Conservation (phyloP, 805 yeast species). For the Pichia nanzhaoensis region DNA sequence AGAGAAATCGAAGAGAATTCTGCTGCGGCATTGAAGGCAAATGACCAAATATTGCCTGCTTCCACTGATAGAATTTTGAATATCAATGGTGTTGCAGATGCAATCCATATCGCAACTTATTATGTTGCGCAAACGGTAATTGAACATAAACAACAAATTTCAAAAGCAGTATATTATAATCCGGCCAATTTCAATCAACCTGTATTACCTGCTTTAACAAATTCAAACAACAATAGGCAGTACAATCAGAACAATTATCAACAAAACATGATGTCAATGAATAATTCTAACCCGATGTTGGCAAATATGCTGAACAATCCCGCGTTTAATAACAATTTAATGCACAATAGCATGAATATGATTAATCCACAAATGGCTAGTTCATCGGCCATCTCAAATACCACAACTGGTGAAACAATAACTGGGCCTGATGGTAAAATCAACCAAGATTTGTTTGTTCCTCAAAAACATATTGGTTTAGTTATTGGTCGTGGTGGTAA, state of each 20-base stretch:
- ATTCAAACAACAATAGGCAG: neutral
- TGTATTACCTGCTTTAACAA: slow-evolving; percentile 9
- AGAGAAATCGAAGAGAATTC: slow-evolving; percentile 78
- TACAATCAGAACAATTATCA: slow-evolving; percentile 1
- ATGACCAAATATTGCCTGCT: slow-evolving; percentile 61
- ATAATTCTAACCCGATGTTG: slow-evolving; percentile 21
- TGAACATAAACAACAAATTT: slow-evolving; percentile 52
- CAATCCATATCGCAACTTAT: slow-evolving; percentile 77
- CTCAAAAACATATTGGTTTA: slow-evolving; percentile 73
- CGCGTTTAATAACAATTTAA: slow-evolving; percentile 2
- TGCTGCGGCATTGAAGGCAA: slow-evolving; percentile 70
- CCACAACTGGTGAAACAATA: slow-evolving; percentile 14
- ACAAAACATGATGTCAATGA: slow-evolving; percentile 23
- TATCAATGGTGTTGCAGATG: slow-evolving; percentile 76
- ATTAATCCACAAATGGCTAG: neutral
- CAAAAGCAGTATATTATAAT: slow-evolving; percentile 51
- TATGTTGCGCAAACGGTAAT: slow-evolving; percentile 63
- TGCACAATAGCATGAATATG: slow-evolving; percentile 1
- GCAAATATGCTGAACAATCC: slow-evolving; percentile 5
- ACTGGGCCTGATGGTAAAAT: slow-evolving; percentile 39
- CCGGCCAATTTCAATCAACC: slow-evolving; percentile 40
- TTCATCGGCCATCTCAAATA: slow-evolving; percentile 7
- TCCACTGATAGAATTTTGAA: slow-evolving; percentile 72
- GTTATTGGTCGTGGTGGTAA: slow-evolving; percentile 85
- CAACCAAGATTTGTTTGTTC: slow-evolving; percentile 67